Evolutionary conservation across 805 yeast species (phyloP).

Genomic region (Spathaspora sp.): DNA sequence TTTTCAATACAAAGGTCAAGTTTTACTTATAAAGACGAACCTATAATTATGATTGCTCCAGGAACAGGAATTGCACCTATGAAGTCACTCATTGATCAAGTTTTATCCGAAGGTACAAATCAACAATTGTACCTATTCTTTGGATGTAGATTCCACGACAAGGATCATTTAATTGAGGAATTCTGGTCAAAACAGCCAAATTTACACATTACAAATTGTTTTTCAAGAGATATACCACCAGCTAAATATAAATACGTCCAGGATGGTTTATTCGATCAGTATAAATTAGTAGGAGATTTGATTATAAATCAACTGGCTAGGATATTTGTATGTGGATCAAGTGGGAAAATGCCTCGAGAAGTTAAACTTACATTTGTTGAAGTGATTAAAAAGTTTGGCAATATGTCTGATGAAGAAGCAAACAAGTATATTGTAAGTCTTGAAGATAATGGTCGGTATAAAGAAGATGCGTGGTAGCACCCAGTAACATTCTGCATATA

Average conservation of each 20-base stretch:
- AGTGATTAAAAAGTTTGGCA: slow-evolving; percentile 47
- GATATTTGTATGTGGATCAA: slow-evolving; percentile 85
- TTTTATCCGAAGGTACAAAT: slow-evolving; percentile 11
- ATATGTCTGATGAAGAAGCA: slow-evolving; percentile 42
- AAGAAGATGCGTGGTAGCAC: slow-evolving; percentile 84
- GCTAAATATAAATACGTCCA: slow-evolving; percentile 62
- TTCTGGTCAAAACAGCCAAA: slow-evolving; percentile 39
- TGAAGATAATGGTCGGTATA: slow-evolving; percentile 64
- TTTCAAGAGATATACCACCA: slow-evolving; percentile 45
- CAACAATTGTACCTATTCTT: slow-evolving; percentile 54
- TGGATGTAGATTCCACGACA: slow-evolving; percentile 66
- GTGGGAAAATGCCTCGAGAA: slow-evolving; percentile 91
- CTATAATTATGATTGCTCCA: slow-evolving; percentile 77
- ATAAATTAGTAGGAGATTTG: slow-evolving; percentile 46
- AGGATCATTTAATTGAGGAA: slow-evolving; percentile 65
- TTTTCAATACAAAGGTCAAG: slow-evolving; percentile 49
- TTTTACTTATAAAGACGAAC: slow-evolving; percentile 15
- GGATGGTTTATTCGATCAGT: slow-evolving; percentile 55
- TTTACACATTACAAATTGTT: slow-evolving; percentile 38
- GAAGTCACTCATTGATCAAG: slow-evolving; percentile 58
- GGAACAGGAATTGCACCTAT: slow-evolving; percentile 98
- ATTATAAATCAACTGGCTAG: slow-evolving; percentile 54
- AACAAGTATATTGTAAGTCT: slow-evolving; percentile 49
- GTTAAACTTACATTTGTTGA: slow-evolving; percentile 77
- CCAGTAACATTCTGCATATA: background rate